Evolutionary conservation across 768 basidiomycete genomes (phyloP).

Genomic region (Pleurotus tuber-regium): DNA sequence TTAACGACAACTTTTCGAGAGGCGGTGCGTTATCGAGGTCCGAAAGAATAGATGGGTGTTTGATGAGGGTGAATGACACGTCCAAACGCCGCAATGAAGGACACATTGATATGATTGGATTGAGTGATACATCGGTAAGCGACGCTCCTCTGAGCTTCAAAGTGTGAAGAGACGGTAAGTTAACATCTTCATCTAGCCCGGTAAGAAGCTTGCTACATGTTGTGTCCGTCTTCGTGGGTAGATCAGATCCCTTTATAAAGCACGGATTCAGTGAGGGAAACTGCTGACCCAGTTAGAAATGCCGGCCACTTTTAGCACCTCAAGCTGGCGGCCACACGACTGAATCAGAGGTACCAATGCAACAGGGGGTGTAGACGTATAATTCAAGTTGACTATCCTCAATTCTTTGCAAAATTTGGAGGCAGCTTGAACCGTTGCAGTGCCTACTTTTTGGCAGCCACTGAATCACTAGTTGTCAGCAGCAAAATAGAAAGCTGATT

Average conservation of each 20-base stretch:
- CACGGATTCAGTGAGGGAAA: neutral
- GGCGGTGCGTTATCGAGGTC: slow-evolving; percentile 11
- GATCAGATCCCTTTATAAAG: slow-evolving; percentile 2
- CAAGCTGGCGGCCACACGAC: slow-evolving; percentile 30
- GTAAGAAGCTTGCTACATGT: slow-evolving; percentile 46
- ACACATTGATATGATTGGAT: slow-evolving; percentile 38
- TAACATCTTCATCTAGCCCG: slow-evolving; percentile 21
- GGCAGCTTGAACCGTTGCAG: slow-evolving; percentile 42
- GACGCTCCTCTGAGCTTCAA: slow-evolving; percentile 58
- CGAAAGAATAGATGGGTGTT: slow-evolving; percentile 28
- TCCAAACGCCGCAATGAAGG: slow-evolving; percentile 57
- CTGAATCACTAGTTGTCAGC: slow-evolving; percentile 29
- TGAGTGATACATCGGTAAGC: slow-evolving; percentile 49
- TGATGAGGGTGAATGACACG: slow-evolving; percentile 60
- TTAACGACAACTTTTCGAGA: slow-evolving; percentile 64
- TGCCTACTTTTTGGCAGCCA: slow-evolving; percentile 56
- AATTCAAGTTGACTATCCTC: slow-evolving; percentile 53
- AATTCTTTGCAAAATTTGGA: slow-evolving; percentile 42
- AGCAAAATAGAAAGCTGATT: neutral
- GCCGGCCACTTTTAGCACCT: slow-evolving; percentile 62
- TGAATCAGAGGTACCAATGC: slow-evolving; percentile 45
- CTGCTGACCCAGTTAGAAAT: slow-evolving; percentile 56
- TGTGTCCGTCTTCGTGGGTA: slow-evolving; percentile 49
- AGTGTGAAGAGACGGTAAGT: slow-evolving; percentile 40
- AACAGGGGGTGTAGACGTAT: slow-evolving; percentile 51